Conservation (phyloP, 345 rosid genomes). For the Boechera divaricarpa region DNA sequence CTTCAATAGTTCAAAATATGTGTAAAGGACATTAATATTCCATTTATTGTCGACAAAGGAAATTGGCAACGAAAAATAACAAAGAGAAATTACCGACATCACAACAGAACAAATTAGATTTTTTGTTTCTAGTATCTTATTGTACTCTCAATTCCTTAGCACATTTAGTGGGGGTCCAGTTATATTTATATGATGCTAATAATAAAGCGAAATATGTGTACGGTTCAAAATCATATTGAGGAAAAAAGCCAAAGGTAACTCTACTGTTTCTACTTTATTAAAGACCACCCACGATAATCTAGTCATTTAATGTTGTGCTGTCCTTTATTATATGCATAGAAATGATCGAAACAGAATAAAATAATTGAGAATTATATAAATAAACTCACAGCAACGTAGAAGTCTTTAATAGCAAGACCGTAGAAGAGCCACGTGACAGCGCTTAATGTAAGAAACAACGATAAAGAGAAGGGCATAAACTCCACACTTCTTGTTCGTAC, state of each 20-base stretch:
- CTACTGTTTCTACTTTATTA: slow-evolving; percentile 35
- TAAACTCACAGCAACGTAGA: slow-evolving; percentile 52
- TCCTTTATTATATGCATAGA: slow-evolving; percentile 28
- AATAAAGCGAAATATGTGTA: slow-evolving; percentile 24
- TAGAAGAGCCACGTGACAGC: slow-evolving; percentile 67
- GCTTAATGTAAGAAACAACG: slow-evolving; percentile 62
- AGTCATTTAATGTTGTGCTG: slow-evolving; percentile 34
- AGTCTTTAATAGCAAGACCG: slow-evolving; percentile 58
- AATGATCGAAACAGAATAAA: slow-evolving; percentile 4
- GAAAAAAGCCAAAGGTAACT: slow-evolving; percentile 29
- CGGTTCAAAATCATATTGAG: slow-evolving; percentile 36
- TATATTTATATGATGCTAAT: background rate
- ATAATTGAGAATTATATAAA: background rate
- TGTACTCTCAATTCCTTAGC: slow-evolving; percentile 8
- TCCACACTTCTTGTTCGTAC: slow-evolving; percentile 65
- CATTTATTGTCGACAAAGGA: slow-evolving; percentile 25
- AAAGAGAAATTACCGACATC: slow-evolving; percentile 32
- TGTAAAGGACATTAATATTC: slow-evolving; percentile 40
- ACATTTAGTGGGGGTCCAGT: slow-evolving; percentile 38
- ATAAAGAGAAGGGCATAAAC: slow-evolving; percentile 66
- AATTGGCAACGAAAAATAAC: slow-evolving; percentile 10
- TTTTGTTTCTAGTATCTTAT: slow-evolving; percentile 24
- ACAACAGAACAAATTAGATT: slow-evolving; percentile 33
- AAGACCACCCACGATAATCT: slow-evolving; percentile 22
- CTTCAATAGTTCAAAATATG: slow-evolving; percentile 40